Base-by-base conservation (phyloP, 257 asterid species). In the Solanum chaucha region DNA sequence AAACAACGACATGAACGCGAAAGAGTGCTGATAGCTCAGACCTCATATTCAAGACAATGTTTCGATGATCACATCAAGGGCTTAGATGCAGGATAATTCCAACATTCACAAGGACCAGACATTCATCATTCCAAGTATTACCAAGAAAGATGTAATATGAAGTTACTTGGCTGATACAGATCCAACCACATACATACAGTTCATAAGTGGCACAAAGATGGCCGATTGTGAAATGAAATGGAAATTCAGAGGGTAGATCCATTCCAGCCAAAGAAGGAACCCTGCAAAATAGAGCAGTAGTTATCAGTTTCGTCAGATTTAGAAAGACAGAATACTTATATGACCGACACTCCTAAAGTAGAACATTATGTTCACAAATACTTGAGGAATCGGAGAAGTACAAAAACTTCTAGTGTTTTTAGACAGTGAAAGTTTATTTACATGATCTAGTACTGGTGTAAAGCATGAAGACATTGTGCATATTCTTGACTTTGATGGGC, bases 391-490 rank as follows among this genome's bases (percentile, higher is more conserved):
- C 22, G 11, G 82, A 51, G 64, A 68, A 22, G 48, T 34, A 86
- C 58, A 55, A 64, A 82, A 61, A 86, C 88, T 64, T 85, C 77
- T 83, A 51, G 78, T 82, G 87, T 86, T 88, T 90, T 91, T 73
- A 91, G 89, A 80, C 77, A 40, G 90, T 88, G 91, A 78, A 90
- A 91, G 93, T 87, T 83, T 81, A 89, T 91, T 90, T 92, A 92
- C 95, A 91, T 89, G 96, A 93, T 86, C 92, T 94, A 95, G 94
- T 75, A 84, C 90, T 92, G 98, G 94, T 94, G 98, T 93, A 94
- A 92, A 91, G 98, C 98, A 93, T 95, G 98, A 88, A 95, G 96
- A 92, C 98, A 95, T 68, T 94, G 98, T 92, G 95, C 95, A 94
- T 94, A 82, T 87, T 94, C 98, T 95, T 93, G 98, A 90, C 91